phyloP scores from a whole-genome alignment of 371 early-diverging fungal species.

The Astathelohania contejeani region DNA sequence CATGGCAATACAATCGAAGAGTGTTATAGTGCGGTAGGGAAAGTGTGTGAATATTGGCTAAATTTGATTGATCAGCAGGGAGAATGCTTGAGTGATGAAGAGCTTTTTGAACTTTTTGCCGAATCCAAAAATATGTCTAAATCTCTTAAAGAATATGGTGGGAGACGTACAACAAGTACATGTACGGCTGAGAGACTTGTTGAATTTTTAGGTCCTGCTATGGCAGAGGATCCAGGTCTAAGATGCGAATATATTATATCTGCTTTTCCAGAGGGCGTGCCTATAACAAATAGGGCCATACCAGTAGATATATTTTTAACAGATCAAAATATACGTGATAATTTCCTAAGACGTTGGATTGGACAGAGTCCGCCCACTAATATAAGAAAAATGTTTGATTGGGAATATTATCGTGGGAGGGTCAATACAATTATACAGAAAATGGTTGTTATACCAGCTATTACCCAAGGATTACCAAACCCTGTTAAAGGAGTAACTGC shows the following conservation, averaged over 20 bases:
- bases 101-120: conserved; percentile 84
- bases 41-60: conserved; percentile 78
- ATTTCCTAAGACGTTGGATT: conserved; percentile 80
- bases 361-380: conserved; percentile 56
- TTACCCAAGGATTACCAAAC: conserved; percentile 78
- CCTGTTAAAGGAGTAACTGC: conserved; percentile 70
- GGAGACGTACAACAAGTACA: conserved; percentile 75
- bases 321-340: conserved; percentile 60
- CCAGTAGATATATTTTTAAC: conserved; percentile 84
- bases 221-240: conserved; percentile 86
- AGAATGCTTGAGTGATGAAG: conserved; percentile 63
- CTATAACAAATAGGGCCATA: conserved; percentile 83
- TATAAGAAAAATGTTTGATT: conserved; percentile 78
- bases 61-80: conserved; percentile 73
- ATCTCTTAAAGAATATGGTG: conserved; percentile 71
- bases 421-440: conserved; percentile 84
- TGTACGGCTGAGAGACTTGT: conserved; percentile 81
- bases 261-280: conserved; percentile 62
- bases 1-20: conserved; percentile 67
- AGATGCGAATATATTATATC: conserved; percentile 89
- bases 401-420: conserved; percentile 91
- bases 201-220: conserved; percentile 86
- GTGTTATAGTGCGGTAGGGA: conserved; percentile 75
- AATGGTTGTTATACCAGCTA: conserved; percentile 91
- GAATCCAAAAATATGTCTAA: conserved; percentile 93